Evolutionary conservation across 2,329 filamentous ascomycete genomes (phyloP).

Genomic region (Penicillium glabrum): DNA sequence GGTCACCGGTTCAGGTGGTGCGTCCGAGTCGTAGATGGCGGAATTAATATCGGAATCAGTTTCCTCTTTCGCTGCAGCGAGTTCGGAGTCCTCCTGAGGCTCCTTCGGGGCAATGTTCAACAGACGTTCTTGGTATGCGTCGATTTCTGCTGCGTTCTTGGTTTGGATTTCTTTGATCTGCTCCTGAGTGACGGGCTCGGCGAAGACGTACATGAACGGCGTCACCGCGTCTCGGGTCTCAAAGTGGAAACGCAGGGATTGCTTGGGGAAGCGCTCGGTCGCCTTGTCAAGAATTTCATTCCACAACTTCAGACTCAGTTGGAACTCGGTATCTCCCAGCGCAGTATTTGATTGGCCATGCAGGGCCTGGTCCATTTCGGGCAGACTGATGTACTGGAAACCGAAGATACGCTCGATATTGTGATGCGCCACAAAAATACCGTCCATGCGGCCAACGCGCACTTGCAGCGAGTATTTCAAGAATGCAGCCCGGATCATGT

Average conservation of each 20-base stretch:
- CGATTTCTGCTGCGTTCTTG: constrained; percentile 62
- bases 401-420: constrained; percentile 95
- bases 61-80: background rate
- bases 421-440: constrained; percentile 95
- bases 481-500: constrained; percentile 93
- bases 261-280: constrained; percentile 69
- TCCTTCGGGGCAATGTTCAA: constrained; percentile 33
- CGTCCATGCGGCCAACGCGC: constrained; percentile 97
- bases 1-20: background rate
- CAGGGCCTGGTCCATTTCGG: constrained; percentile 87
- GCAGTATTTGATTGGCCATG: constrained; percentile 69
- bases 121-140: constrained; percentile 63
- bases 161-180: constrained; percentile 74
- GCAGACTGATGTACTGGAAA: constrained; percentile 86
- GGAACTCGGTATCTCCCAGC: constrained; percentile 83
- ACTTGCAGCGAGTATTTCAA: constrained; percentile 96
- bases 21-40: background rate
- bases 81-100: constrained; percentile 18
- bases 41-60: background rate
- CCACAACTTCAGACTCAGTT: constrained; percentile 72
- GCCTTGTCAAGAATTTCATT: constrained; percentile 78
- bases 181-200: constrained; percentile 73
- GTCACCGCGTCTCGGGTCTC: constrained; percentile 65
- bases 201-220: constrained; percentile 85
- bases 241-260: constrained; percentile 76